Conservation (phyloP, 2,329 filamentous ascomycete genomes). For the Alternaria viburni region DNA sequence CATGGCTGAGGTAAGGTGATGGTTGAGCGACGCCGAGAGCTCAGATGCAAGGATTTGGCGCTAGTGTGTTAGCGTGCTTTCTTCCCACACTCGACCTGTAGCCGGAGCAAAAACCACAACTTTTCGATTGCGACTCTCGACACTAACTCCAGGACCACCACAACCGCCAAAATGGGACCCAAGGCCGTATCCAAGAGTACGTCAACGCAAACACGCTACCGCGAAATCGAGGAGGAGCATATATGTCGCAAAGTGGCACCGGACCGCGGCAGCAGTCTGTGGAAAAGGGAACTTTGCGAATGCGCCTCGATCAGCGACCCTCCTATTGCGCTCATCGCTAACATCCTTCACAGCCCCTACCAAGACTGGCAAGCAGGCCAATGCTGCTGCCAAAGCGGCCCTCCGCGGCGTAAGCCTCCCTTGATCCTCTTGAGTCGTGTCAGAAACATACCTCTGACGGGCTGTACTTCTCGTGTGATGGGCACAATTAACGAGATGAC, state of each 20-base stretch:
- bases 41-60: constrained; percentile 15
- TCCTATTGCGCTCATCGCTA: constrained; percentile 25
- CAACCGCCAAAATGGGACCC: constrained; percentile 49
- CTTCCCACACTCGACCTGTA: constrained; percentile 14
- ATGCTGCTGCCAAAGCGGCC: constrained; percentile 91
- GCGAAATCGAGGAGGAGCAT: constrained; percentile 14
- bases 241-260: constrained; percentile 12
- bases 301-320: constrained; percentile 27
- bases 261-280: constrained; percentile 11
- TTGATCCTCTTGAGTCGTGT: constrained; percentile 54
- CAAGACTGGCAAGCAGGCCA: constrained; percentile 79
- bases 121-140: constrained; percentile 34
- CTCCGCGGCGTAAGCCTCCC: constrained; percentile 82
- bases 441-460: constrained; percentile 60
- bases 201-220: constrained; percentile 18
- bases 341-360: constrained; percentile 52
- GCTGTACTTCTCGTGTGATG: constrained; percentile 53
- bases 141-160: constrained; percentile 44
- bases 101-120: constrained; percentile 15
- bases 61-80: constrained; percentile 28
- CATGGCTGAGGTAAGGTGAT: background rate
- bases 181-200: constrained; percentile 49
- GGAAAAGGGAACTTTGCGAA: constrained; percentile 25
- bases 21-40: constrained; percentile 21
- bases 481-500: constrained; percentile 50